Conservation (phyloP, 331 rosid species). For the Phaseolus coccineus region DNA sequence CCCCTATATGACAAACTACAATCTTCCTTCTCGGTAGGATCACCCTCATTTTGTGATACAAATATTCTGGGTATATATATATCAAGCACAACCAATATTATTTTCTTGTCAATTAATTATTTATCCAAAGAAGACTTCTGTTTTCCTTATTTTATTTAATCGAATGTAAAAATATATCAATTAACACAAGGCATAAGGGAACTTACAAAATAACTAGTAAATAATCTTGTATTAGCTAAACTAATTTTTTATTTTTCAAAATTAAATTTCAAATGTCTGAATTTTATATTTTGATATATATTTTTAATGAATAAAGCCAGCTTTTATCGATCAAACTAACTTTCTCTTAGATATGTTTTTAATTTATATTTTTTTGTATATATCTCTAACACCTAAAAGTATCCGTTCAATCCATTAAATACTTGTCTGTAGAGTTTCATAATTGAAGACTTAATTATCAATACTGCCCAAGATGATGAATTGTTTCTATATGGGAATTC, state of each 20-base stretch:
- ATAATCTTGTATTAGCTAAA: background rate
- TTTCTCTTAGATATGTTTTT: background rate
- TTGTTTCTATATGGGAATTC: constrained; percentile 28
- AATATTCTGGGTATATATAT: background rate
- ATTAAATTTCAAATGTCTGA: background rate
- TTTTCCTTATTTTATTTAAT: background rate
- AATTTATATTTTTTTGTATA: background rate
- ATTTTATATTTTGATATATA: background rate
- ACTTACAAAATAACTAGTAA: background rate
- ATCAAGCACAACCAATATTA: background rate
- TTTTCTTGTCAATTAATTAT: background rate
- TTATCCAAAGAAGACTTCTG: too few species aligned
- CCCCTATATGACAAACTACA: background rate
- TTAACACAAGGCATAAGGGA: background rate
- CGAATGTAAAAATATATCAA: background rate
- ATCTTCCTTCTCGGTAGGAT: background rate
- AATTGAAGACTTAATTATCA: background rate
- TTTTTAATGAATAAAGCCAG: background rate
- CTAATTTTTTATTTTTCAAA: background rate
- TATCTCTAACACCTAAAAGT: background rate
- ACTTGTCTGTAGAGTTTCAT: background rate
- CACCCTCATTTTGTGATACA: background rate
- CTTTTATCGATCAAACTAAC: background rate
- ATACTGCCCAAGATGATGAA: background rate
- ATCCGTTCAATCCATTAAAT: too few species aligned